Conservation (phyloP, 2,329 filamentous ascomycete genomes). For the Penicillium thymicola region DNA sequence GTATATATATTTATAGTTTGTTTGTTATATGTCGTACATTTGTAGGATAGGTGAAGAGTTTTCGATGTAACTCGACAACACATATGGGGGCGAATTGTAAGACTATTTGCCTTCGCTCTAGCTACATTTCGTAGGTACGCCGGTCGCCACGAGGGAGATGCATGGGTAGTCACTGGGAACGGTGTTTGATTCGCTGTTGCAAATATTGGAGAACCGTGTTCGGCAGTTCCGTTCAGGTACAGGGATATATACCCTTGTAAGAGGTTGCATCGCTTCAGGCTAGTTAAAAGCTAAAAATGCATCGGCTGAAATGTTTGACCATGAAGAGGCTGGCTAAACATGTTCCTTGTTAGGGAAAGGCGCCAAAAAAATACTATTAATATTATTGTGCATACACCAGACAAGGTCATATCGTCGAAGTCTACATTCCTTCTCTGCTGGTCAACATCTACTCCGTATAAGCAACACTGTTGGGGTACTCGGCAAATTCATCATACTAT, state of each 20-base stretch:
- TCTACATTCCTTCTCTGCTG: background rate
- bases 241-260: background rate
- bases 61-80: background rate
- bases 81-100: background rate
- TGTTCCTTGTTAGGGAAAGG: background rate
- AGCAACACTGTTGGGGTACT: no score
- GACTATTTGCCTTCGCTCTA: background rate
- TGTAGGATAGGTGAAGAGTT: no score
- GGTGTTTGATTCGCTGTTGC: background rate
- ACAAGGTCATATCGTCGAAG: background rate
- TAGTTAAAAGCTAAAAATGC: background rate
- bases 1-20: background rate
- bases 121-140: background rate
- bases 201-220: background rate
- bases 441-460: background rate
- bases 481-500: no score
- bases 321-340: no score
- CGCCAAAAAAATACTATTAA: background rate
- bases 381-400: background rate
- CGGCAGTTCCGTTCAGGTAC: background rate
- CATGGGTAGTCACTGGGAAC: background rate
- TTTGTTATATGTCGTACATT: no score
- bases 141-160: background rate
- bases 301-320: background rate
- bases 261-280: background rate